Evolutionary conservation across 2,329 filamentous ascomycete genomes (phyloP).

Genomic region (Colletotrichum coccodes): DNA sequence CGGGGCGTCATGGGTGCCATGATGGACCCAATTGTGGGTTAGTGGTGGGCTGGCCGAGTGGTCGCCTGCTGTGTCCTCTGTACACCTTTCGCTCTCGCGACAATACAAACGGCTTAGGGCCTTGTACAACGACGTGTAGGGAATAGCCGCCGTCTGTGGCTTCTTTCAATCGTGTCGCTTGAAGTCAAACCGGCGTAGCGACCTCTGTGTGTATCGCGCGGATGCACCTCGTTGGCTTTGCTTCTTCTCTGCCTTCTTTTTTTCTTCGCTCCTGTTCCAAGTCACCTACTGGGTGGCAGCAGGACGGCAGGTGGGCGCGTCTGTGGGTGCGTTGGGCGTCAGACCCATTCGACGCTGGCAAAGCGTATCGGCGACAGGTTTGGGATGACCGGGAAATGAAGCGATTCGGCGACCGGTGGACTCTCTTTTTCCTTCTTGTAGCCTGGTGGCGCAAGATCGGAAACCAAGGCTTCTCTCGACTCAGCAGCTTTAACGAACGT

Average conservation of each 20-base stretch:
- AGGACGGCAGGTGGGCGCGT: slow-evolving; percentile 28
- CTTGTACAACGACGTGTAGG: slow-evolving; percentile 22
- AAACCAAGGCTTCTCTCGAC: slow-evolving; percentile 19
- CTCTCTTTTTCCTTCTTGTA: slow-evolving; percentile 13
- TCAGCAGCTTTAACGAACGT: slow-evolving; percentile 29
- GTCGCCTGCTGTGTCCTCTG: slow-evolving; percentile 30
- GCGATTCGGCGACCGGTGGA: slow-evolving; percentile 24
- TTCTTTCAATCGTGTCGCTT: slow-evolving; percentile 13
- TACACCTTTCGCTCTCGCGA: slow-evolving; percentile 26
- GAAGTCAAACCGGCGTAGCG: neutral
- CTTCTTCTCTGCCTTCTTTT: slow-evolving; percentile 9
- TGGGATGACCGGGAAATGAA: slow-evolving; percentile 28
- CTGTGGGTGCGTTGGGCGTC: slow-evolving; percentile 29
- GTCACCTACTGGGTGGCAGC: slow-evolving; percentile 15
- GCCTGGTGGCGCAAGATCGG: slow-evolving; percentile 23
- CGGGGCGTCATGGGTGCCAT: slow-evolving; percentile 70
- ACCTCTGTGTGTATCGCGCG: slow-evolving; percentile 14
- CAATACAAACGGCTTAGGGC: slow-evolving; percentile 17
- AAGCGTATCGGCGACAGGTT: slow-evolving; percentile 28
- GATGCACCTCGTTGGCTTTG: slow-evolving; percentile 8
- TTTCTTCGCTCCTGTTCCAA: neutral
- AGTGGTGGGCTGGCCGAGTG: slow-evolving; percentile 44
- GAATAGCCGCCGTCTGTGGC: slow-evolving; percentile 27
- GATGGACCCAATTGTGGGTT: slow-evolving; percentile 53
- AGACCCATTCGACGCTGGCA: slow-evolving; percentile 33